These are phyloP conservation scores for Hypoxylon subgilvum DNA, from an alignment of 495 filamentous ascomycete species.

Conservation along the genomic window DNA sequence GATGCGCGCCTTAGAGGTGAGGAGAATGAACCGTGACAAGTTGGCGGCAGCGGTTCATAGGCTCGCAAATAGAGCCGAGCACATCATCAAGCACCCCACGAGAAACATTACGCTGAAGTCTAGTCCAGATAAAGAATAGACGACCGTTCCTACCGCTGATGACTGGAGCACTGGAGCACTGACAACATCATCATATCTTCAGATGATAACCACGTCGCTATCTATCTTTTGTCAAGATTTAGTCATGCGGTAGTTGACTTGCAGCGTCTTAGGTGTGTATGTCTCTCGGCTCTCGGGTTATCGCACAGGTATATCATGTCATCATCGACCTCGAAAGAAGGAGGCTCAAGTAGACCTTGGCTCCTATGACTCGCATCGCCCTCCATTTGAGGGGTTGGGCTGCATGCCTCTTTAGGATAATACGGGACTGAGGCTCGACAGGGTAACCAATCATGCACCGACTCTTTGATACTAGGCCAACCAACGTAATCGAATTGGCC, in stretches of 20 bases:
- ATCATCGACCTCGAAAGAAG: not conserved
- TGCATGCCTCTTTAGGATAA: slow-evolving; percentile 15
- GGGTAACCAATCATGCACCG: slow-evolving; percentile 25
- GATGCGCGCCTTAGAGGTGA: not conserved
- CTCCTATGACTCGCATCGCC: slow-evolving; percentile 17
- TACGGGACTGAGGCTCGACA: slow-evolving; percentile 17
- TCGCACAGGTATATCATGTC: not conserved
- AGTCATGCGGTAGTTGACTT: not conserved
- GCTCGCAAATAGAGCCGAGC: not conserved
- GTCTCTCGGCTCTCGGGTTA: not conserved
- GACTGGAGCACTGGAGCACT: too few relatives aligned
- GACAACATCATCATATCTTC: slow-evolving; percentile 1
- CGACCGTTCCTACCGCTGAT: too few relatives aligned
- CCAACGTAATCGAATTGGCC: slow-evolving; percentile 12
- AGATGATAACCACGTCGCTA: too few relatives aligned
- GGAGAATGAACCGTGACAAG: not conserved
- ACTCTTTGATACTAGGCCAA: slow-evolving; percentile 17
- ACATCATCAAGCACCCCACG: slow-evolving; percentile 3
- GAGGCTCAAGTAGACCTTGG: slow-evolving; percentile 7
- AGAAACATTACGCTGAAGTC: not conserved
- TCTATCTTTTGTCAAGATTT: too few relatives aligned
- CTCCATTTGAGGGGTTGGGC: slow-evolving; percentile 11
- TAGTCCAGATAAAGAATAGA: too few relatives aligned
- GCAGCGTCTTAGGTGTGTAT: too few relatives aligned
- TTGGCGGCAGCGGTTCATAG: not conserved